These are phyloP conservation scores for Fusarium xyrophilum DNA, from an alignment of 2,329 filamentous ascomycete species.

Conservation along the genomic window DNA sequence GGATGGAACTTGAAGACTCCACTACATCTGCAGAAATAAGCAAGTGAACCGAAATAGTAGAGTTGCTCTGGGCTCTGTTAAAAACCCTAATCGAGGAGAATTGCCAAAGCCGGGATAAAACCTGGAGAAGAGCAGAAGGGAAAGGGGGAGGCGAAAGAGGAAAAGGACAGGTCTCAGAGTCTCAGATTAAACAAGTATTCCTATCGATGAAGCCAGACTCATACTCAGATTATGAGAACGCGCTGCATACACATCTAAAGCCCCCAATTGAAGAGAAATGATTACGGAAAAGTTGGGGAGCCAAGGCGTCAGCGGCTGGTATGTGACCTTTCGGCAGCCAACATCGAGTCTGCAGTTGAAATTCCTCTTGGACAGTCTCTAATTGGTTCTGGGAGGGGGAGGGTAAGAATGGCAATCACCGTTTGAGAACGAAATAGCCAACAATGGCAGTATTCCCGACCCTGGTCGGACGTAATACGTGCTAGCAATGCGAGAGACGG, in stretches of 20 bases:
- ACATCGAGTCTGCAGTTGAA: constrained; percentile 11
- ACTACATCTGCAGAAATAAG: constrained; percentile 16
- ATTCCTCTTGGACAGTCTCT: neutral
- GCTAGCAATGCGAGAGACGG: constrained; percentile 28
- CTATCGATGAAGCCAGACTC: neutral
- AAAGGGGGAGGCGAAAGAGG: constrained; percentile 25
- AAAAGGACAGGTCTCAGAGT: neutral
- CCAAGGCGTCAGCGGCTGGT: constrained; percentile 32
- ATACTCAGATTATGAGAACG: neutral
- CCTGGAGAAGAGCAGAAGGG: constrained; percentile 15
- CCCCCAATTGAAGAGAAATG: neutral
- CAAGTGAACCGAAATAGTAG: constrained; percentile 31
- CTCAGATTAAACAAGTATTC: constrained; percentile 8
- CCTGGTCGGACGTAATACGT: constrained; percentile 9
- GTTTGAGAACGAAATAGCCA: neutral
- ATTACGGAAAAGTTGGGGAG: constrained; percentile 2
- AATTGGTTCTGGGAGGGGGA: constrained; percentile 12
- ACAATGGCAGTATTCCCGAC: constrained; percentile 11
- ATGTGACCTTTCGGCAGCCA: constrained; percentile 11
- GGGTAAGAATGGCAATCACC: constrained; percentile 3
- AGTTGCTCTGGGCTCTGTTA: neutral
- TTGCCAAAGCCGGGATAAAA: constrained; percentile 22
- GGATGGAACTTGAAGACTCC: neutral
- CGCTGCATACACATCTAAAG: neutral
- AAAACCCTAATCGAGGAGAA: constrained; percentile 21